phyloP scores from a whole-genome alignment of 345 rosid species.

The Citrus trifoliata region DNA sequence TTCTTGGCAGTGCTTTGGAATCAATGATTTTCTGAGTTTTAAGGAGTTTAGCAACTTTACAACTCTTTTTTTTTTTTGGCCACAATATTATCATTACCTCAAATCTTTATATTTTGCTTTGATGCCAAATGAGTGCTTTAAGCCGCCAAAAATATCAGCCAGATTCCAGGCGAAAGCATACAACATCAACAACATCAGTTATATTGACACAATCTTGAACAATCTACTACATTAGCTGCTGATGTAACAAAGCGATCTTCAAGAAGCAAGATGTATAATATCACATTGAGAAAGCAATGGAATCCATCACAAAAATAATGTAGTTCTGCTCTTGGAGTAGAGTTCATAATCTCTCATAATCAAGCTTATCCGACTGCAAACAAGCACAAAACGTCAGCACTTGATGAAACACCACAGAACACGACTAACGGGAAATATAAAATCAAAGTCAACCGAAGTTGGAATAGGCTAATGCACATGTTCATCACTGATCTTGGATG shows the following conservation, averaged over 20 bases:
- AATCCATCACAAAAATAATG: too few species aligned
- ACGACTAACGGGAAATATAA: background rate
- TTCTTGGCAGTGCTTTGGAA: background rate
- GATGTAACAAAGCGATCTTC: background rate
- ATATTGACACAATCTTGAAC: too few species aligned
- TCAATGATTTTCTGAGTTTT: background rate
- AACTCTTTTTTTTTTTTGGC: background rate
- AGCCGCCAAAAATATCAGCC: too few species aligned
- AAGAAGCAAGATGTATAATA: background rate
- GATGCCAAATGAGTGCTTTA: too few species aligned
- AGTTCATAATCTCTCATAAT: slow-evolving; percentile 66
- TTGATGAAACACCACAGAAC: background rate
- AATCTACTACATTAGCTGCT: background rate
- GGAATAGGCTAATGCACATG: background rate
- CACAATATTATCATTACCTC: background rate
- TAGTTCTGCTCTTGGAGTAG: background rate
- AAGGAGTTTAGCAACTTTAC: background rate
- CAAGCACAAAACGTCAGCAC: background rate
- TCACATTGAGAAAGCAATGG: too few species aligned
- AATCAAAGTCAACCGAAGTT: background rate
- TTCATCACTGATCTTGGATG: background rate
- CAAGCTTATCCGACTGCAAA: slow-evolving; percentile 79
- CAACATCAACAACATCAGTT: too few species aligned
- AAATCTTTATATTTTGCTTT: background rate
- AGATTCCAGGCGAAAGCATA: too few species aligned